Evolutionary conservation across 1,284 basidiomycete genomes (phyloP).

Genomic region (Fomitopsis pinicola): DNA sequence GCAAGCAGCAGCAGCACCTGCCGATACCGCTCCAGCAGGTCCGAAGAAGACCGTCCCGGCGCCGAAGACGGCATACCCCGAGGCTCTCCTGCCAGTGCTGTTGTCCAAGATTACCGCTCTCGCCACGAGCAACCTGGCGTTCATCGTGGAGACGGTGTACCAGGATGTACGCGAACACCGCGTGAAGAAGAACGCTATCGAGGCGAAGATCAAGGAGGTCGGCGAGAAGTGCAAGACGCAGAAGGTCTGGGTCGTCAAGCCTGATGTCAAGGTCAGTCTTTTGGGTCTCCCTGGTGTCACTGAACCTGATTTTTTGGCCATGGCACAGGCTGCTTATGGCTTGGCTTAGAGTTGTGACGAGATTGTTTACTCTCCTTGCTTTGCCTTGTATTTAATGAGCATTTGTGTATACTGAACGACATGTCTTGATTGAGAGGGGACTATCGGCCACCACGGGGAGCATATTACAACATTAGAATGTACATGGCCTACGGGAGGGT

Average conservation of each 20-base stretch:
- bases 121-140: constrained; percentile 54
- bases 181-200: constrained; percentile 78
- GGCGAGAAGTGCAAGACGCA: constrained; percentile 65
- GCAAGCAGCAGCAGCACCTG: neutral
- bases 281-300: neutral
- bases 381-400: neutral
- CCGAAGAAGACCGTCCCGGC: constrained; percentile 31
- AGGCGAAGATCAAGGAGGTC: constrained; percentile 73
- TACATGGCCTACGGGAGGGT: neutral
- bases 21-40: constrained; percentile 4
- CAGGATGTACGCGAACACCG: constrained; percentile 61
- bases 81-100: constrained; percentile 53
- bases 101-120: constrained; percentile 53
- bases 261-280: constrained; percentile 29
- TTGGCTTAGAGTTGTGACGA: neutral
- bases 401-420: neutral
- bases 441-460: no score
- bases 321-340: constrained; percentile 3
- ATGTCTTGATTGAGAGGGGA: neutral
- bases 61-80: constrained; percentile 65
- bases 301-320: neutral
- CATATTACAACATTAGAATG: neutral
- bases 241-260: constrained; percentile 68
- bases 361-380: neutral
- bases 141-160: constrained; percentile 69